Evolutionary conservation across 495 filamentous ascomycete genomes (phyloP), one percentile per base, ranked within the genome.

Genomic region (Penicillium longicatenatum): DNA sequence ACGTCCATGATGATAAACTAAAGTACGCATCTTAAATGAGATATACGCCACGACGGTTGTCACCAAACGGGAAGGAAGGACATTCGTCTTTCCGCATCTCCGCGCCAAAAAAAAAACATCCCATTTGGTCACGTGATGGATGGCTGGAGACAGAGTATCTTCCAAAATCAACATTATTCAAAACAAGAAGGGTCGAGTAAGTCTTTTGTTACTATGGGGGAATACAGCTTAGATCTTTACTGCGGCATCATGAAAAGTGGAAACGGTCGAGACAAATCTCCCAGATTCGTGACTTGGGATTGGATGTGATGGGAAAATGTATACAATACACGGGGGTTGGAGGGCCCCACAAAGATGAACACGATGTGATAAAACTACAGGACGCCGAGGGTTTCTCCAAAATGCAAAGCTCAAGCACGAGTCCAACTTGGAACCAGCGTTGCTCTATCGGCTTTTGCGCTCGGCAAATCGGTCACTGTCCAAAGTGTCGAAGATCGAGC

Each of bases 401-500:
- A 55, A 55, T 63, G 57, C 54, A 60, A 52, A 55, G 33, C 55
- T 44, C 47, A 24, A 47, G 33, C 33, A 61, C 43, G 43, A 41
- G 53, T 63, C 55, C 70, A 46, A 57, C 24, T 20, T 54, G 44
- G 62, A 62, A 26, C 61, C 64, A 26, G 16, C 37, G 14, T n/a
- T 17, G 0, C 37, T 39, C 48, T 54, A 62, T 9, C 70, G 66
- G 22, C 64, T 66, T 52, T 66, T 71, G 39, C 60, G 65, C 48
- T 73, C 58, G 21, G 59, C 55, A 46, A 72, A 68, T 37, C 70
- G 68, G 50, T 72, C 70, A 47, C 55, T 72, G 30, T 72, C 63
- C 44, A 79, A 50, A 35, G 62, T 39, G 33, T 73, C 69, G 48
- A 66, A 63, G 35, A 76, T 60, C 5, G 65, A 64, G 8, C 48